A percentile compares a stretch with the other conserved stretches of the same genome.
Evolutionary conservation across 1,284 basidiomycete genomes (phyloP).

Genomic region (Phaffia rhodozyma): DNA sequence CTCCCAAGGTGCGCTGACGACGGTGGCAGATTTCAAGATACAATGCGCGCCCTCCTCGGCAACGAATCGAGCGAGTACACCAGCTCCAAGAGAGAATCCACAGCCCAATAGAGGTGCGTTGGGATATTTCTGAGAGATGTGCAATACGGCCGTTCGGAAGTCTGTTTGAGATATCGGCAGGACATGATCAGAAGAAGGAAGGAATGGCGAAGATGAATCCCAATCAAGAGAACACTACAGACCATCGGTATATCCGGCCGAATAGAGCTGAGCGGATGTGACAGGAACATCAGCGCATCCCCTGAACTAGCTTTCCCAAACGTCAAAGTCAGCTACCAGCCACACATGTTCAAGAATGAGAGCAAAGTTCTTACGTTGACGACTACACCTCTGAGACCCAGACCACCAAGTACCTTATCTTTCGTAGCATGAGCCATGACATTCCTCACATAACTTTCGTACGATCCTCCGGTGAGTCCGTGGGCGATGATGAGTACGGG

Average conservation of each 20-base stretch:
- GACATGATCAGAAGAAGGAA: neutral
- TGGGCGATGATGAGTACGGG: conserved; percentile 77
- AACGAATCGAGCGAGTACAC: conserved; percentile 80
- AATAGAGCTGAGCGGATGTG: conserved; percentile 61
- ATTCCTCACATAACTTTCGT: conserved; percentile 62
- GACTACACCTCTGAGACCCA: conserved; percentile 77
- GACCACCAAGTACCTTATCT: conserved; percentile 56
- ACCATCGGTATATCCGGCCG: conserved; percentile 56
- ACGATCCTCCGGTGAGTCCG: conserved; percentile 76
- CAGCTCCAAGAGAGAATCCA: conserved; percentile 89
- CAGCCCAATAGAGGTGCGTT: conserved; percentile 69
- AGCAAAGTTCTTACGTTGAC: conserved; percentile 45
- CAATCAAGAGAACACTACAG: too few relatives aligned
- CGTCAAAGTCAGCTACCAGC: neutral
- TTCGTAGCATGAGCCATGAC: conserved; percentile 55
- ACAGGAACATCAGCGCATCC: conserved; percentile 82
- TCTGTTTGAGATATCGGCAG: conserved; percentile 38
- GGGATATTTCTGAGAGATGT: conserved; percentile 63
- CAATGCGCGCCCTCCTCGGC: conserved; percentile 71
- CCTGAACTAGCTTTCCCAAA: conserved; percentile 43
- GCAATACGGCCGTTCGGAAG: conserved; percentile 64
- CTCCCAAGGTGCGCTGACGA: conserved; percentile 53
- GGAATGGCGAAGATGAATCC: neutral
- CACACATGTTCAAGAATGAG: neutral
- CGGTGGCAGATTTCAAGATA: conserved; percentile 62